Evolutionary conservation across 164 flowering plant genomes (phyloP).

Genomic region (Macadamia tetraphylla): DNA sequence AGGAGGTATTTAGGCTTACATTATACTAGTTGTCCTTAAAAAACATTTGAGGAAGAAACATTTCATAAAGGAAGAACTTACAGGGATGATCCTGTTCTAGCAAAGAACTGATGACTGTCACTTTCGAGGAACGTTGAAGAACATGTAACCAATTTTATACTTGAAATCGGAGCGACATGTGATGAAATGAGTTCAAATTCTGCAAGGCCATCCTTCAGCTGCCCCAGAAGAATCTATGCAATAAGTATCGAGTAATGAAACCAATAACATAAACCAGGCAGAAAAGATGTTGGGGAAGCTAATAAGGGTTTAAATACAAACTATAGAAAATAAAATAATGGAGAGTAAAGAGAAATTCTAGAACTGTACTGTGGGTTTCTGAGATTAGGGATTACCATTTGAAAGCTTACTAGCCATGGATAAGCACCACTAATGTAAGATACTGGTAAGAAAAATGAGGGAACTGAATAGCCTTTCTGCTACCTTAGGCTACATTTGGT

Average conservation of each 20-base stretch:
- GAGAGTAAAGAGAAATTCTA: not conserved
- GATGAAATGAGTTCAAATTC: constrained; percentile 55
- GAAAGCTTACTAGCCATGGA: too few species aligned
- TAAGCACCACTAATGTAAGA: too few species aligned
- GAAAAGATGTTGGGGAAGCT: not conserved
- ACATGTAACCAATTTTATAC: constrained; percentile 5
- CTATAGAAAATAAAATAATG: too few species aligned
- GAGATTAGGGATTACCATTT: not conserved
- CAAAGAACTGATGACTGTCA: constrained; percentile 36
- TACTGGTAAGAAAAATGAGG: too few species aligned
- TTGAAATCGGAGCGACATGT: constrained; percentile 37
- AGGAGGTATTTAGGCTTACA: too few species aligned
- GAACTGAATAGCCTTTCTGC: too few species aligned
- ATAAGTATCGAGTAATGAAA: constrained; percentile 1
- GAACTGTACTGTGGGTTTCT: too few species aligned
- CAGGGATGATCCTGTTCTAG: too few species aligned
- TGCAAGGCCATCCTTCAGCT: constrained; percentile 54
- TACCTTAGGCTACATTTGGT: too few species aligned
- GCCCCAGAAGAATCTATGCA: constrained; percentile 54
- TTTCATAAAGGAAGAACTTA: too few species aligned
- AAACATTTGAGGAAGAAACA: too few species aligned
- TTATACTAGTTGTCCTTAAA: not conserved
- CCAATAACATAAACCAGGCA: too few species aligned
- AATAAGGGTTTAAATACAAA: not conserved
- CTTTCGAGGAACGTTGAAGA: constrained; percentile 9